Evolutionary conservation across 129 eudicot species (phyloP).

Genomic region (Solidago caesia): DNA sequence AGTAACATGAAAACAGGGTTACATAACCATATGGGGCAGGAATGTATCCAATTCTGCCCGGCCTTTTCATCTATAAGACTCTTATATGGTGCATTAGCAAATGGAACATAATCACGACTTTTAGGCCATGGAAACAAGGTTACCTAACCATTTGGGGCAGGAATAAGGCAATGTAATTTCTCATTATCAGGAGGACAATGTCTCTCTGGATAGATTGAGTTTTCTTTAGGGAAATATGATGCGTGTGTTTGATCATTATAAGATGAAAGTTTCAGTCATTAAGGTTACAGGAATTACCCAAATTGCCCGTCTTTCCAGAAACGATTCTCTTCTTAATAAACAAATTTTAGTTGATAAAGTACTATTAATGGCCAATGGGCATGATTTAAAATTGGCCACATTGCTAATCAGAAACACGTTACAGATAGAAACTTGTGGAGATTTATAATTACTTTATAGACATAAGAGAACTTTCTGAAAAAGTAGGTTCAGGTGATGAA

Average conservation of each 20-base stretch:
- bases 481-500: no score
- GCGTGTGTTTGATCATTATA: conserved; percentile 46
- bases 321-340: no score
- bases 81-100: conserved; percentile 31
- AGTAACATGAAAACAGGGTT: conserved; percentile 56
- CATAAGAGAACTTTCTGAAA: no score
- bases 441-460: no score
- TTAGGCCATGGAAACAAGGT: conserved; percentile 35
- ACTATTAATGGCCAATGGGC: no score
- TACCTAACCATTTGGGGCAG: conserved; percentile 49
- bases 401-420: no score
- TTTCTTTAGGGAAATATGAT: conserved; percentile 35
- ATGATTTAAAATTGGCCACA: no score
- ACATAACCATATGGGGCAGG: no score
- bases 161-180: conserved; percentile 56
- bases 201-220: conserved; percentile 36
- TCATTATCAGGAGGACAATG: conserved; percentile 49
- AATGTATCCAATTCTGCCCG: conserved; percentile 50
- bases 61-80: conserved; percentile 35
- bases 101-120: conserved; percentile 33
- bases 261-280: conserved; percentile 17
- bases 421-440: no score
- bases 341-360: no score
- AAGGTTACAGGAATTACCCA: no score
- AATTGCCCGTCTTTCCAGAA: no score